phyloP scores from a whole-genome alignment of 805 yeast species.

The Metschnikowia borealis region DNA sequence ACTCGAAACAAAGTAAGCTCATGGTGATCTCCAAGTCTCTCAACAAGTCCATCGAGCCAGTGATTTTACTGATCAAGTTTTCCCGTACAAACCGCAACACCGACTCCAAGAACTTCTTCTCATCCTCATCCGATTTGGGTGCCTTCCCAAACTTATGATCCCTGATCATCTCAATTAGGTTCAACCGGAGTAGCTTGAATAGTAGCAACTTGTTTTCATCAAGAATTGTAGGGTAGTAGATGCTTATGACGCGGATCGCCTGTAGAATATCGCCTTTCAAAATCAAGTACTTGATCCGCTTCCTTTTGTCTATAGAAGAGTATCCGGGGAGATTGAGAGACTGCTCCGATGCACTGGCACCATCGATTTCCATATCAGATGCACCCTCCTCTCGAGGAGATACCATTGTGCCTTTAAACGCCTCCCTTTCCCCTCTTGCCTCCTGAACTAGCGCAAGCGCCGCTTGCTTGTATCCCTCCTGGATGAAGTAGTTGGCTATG shows the following conservation, averaged over 20 bases:
- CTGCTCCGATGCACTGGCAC: background rate
- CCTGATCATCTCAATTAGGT: slow-evolving; percentile 77
- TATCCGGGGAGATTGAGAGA: slow-evolving; percentile 31
- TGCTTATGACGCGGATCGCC: slow-evolving; percentile 55
- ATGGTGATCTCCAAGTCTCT: slow-evolving; percentile 76
- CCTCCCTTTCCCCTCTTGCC: slow-evolving; percentile 23
- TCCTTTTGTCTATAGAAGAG: slow-evolving; percentile 49
- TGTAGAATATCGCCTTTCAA: slow-evolving; percentile 56
- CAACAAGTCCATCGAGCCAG: slow-evolving; percentile 55
- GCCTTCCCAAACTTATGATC: slow-evolving; percentile 28
- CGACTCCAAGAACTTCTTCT: slow-evolving; percentile 47
- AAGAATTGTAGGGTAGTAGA: slow-evolving; percentile 58
- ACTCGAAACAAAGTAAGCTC: slow-evolving; percentile 65
- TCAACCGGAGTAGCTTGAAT: slow-evolving; percentile 67
- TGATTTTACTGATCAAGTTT: slow-evolving; percentile 58
- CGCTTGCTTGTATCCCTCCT: slow-evolving; percentile 73
- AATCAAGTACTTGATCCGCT: slow-evolving; percentile 49
- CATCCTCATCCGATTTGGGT: slow-evolving; percentile 16
- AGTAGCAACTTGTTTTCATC: slow-evolving; percentile 63
- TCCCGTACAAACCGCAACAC: slow-evolving; percentile 58
- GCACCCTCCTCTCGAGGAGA: background rate
- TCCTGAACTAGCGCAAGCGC: slow-evolving; percentile 61
- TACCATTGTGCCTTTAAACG: background rate
- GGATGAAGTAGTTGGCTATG: slow-evolving; percentile 68
- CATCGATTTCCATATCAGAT: background rate